phyloP scores from a whole-genome alignment of 495 filamentous ascomycete genomes.

The Aspergillus nidulans region DNA sequence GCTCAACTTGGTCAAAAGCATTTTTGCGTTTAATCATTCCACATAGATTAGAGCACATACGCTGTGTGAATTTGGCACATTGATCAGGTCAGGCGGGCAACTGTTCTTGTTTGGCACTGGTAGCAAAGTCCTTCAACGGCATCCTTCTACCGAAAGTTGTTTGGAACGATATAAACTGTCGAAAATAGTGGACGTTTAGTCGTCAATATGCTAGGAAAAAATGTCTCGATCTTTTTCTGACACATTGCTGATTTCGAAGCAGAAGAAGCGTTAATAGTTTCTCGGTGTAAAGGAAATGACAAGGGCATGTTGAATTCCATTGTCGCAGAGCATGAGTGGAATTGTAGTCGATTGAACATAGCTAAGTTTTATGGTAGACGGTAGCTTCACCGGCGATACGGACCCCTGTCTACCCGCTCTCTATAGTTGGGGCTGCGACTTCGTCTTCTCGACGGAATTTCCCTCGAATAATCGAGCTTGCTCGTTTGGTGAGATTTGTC shows the following conservation, averaged over 20 bases:
- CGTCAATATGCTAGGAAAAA: background rate
- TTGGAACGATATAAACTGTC: background rate
- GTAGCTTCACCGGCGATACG: slow-evolving; percentile 12
- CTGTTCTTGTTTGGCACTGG: too few relatives aligned
- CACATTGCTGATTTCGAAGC: too few relatives aligned
- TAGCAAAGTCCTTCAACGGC: slow-evolving; percentile 14
- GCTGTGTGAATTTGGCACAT: background rate
- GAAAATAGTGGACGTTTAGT: too few relatives aligned
- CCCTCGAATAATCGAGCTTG: slow-evolving; percentile 32
- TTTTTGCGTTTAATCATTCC: slow-evolving; percentile 1
- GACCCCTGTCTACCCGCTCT: slow-evolving; percentile 20
- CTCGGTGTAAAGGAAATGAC: background rate
- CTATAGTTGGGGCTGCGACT: slow-evolving; percentile 36
- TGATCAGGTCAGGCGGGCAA: background rate
- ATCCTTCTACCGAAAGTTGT: slow-evolving; percentile 9
- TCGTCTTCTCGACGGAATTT: slow-evolving; percentile 29
- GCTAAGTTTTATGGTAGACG: background rate
- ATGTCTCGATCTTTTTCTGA: too few relatives aligned
- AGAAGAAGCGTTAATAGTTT: too few relatives aligned
- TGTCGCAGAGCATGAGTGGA: too few relatives aligned
- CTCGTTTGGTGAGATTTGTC: slow-evolving; percentile 13
- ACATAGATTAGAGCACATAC: slow-evolving; percentile 7
- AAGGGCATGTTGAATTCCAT: too few relatives aligned
- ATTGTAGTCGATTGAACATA: too few relatives aligned
- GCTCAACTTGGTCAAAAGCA: background rate